Base-by-base conservation (phyloP, 768 basidiomycete species). In the Russula foetens region DNA sequence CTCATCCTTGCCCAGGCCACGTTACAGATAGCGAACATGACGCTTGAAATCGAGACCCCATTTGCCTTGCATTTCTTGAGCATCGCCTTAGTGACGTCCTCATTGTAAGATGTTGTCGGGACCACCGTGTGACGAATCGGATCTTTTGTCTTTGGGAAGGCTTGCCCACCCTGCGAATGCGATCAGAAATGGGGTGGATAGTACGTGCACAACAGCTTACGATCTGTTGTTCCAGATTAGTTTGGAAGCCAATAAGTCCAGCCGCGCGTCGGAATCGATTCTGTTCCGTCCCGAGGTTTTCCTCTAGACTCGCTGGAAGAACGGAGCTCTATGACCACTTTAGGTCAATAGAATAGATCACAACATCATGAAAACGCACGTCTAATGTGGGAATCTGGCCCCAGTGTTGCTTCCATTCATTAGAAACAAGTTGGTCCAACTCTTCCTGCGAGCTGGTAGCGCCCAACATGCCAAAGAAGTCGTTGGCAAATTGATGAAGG, bases 401-500 rank as follows among this genome's bases (percentile, higher is more conserved):
- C 73, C 74, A 74, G n/a, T 72, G 67, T 11, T 59, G 51, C 14
- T 62, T 39, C 71, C 74, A 75, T 63, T 76, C 76, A 23, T 70
- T 64, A n/a, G 61, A 56, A n/a, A 74, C 63, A 33, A 69, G 55
- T 14, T 57, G 56, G 26, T 71, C 67, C n/a, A 75, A 65, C 33
- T 74, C 73, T 50, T 67, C 60, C 21, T 69, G 64, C 29, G 69
- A 67, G 46, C 62, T 67, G 4, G 64, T 66, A 48, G 67, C 63
- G 0, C 80, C 84, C 43, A 92, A 74, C 3, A 92, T 74, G 19
- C 74, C 71, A 69, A 92, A 86, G 68, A 92, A 84, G 65, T 92
- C 88, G 70, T 90, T 90, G 26, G 87, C 88, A 63, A 86, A 88
- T 60, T 81, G 78, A 71, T 92, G 90, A 19, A 92, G 77, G 1